These are phyloP conservation scores for Solanum medicagineum DNA, from an alignment of 257 asterid genomes.

Conservation along the genomic window DNA sequence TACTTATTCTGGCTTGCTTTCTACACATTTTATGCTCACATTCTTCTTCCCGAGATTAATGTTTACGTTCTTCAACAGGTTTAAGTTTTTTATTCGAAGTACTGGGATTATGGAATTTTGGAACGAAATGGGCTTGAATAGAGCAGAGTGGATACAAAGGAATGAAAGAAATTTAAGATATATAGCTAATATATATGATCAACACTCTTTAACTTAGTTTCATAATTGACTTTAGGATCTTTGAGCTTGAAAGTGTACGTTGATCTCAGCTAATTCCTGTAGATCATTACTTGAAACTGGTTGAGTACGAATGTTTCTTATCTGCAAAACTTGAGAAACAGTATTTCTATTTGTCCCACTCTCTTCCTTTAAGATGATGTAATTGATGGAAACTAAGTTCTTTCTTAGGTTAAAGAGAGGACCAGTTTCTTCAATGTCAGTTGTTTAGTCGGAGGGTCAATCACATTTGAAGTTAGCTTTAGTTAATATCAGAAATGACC, in stretches of 20 bases:
- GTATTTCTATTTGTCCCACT: neutral
- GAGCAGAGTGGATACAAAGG: neutral
- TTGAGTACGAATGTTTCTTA: neutral
- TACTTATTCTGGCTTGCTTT: neutral
- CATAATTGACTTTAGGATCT: neutral
- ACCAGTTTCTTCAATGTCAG: neutral
- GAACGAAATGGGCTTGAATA: neutral
- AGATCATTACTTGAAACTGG: neutral
- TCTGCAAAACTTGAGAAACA: neutral
- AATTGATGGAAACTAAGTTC: neutral
- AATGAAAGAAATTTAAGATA: neutral
- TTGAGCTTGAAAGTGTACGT: neutral
- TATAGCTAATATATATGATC: neutral
- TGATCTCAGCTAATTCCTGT: neutral
- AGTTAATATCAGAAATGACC: neutral
- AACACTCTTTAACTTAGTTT: neutral
- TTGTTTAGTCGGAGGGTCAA: neutral
- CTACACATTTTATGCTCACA: neutral
- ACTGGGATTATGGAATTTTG: neutral
- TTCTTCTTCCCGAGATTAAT: neutral
- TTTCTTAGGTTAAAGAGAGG: neutral
- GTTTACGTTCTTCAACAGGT: neutral
- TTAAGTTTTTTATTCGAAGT: neutral
- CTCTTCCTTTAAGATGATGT: neutral
- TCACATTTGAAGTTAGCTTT: neutral